These are phyloP conservation scores for Herpetomonas tarakana DNA, from an alignment of 208 protist genomes.

Conservation along the genomic window DNA sequence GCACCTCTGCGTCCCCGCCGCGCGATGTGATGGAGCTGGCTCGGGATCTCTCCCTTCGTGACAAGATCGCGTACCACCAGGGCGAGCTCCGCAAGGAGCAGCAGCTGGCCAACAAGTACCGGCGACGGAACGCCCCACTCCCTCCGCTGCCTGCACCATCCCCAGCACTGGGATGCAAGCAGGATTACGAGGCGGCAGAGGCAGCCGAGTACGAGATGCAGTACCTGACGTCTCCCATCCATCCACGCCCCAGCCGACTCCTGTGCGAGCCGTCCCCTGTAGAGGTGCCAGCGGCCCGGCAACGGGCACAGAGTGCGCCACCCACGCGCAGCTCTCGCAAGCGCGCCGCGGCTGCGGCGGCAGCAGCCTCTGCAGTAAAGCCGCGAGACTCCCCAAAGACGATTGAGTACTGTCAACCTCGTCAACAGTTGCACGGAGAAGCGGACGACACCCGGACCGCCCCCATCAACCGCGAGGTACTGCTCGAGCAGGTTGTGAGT, in stretches of 20 bases:
- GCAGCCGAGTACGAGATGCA: conserved; percentile 17
- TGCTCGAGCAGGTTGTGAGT: conserved; percentile 6
- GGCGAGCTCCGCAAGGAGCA: conserved; percentile 53
- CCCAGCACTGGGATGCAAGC: conserved; percentile 4
- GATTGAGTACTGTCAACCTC: neutral
- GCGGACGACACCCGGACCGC: neutral
- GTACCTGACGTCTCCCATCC: conserved; percentile 15
- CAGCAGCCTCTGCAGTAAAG: neutral
- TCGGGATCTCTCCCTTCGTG: conserved; percentile 27
- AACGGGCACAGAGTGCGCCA: neutral
- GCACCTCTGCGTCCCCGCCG: neutral
- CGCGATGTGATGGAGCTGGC: conserved; percentile 6
- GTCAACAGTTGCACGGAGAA: neutral
- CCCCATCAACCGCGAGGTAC: neutral
- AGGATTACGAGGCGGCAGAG: conserved; percentile 20
- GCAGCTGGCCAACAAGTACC: conserved; percentile 36
- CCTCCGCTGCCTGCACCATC: conserved; percentile 23
- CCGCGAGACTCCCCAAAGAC: neutral
- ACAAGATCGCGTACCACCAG: conserved; percentile 52
- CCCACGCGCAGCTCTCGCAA: conserved; percentile 1
- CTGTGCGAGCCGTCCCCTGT: neutral
- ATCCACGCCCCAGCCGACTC: conserved; percentile 4
- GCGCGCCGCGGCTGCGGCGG: neutral
- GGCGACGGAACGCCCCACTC: conserved; percentile 37
- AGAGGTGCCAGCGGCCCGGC: neutral